Percentiles rank a stretch among this genome's conserved stretches.
Conservation (phyloP, 1,139 yeast species). For the Pichia inconspicua region DNA sequence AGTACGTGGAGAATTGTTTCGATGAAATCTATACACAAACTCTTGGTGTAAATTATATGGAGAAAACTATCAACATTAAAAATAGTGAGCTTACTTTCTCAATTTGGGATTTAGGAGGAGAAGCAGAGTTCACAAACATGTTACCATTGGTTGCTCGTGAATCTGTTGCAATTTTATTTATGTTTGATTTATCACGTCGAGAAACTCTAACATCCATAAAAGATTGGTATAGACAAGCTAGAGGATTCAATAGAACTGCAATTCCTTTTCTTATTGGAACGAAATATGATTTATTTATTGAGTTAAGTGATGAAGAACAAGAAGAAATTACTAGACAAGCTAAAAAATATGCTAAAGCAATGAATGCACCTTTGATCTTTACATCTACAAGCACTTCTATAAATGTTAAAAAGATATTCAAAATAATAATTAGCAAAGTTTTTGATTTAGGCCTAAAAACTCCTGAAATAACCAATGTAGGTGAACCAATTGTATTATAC, state of each 20-base stretch:
- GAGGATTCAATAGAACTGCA: conserved; percentile 87
- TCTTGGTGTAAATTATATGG: conserved; percentile 92
- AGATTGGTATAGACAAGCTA: conserved; percentile 92
- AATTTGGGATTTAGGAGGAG: conserved; percentile 97
- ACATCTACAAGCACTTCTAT: conserved; percentile 92
- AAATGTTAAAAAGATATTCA: conserved; percentile 90
- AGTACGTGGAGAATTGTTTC: conserved; percentile 89
- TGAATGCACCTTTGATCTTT: conserved; percentile 85
- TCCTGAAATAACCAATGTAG: conserved; percentile 75
- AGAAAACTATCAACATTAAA: conserved; percentile 76
- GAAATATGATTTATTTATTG: conserved; percentile 82
- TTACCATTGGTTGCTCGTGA: conserved; percentile 88
- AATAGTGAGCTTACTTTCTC: conserved; percentile 88
- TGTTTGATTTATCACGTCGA: conserved; percentile 87
- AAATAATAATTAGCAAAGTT: conserved; percentile 83
- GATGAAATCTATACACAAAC: conserved; percentile 93
- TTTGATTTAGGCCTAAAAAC: conserved; percentile 79
- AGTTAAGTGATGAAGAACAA: conserved; percentile 74
- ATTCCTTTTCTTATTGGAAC: conserved; percentile 92
- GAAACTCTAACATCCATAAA: conserved; percentile 79
- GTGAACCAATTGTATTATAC: conserved; percentile 84
- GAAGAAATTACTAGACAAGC: conserved; percentile 81
- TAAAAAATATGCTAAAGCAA: conserved; percentile 78
- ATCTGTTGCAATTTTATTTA: conserved; percentile 85
- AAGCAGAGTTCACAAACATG: conserved; percentile 93